Conservation (phyloP, 768 basidiomycete species). For the Rhodotorula babjevae region DNA sequence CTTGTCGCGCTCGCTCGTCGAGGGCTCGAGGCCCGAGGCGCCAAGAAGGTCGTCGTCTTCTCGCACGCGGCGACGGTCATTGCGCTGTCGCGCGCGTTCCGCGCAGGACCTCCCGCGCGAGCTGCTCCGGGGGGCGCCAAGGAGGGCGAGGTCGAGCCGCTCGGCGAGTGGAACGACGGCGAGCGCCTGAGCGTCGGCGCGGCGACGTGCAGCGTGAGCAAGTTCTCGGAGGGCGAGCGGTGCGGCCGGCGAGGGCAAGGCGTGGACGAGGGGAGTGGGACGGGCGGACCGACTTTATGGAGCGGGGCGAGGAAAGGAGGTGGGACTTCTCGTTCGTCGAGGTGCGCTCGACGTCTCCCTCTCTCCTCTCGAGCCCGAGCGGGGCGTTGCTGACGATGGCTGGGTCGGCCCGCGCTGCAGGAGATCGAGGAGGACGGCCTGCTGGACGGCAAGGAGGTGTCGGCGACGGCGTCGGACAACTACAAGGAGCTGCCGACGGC, state of each 20-base stretch:
- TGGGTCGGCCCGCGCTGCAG: neutral
- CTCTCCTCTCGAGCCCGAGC: neutral
- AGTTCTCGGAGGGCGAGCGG: conserved; percentile 6
- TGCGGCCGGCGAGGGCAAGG: neutral
- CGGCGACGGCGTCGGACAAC: conserved; percentile 21
- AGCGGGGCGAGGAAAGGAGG: conserved; percentile 16
- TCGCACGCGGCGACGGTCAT: conserved; percentile 64
- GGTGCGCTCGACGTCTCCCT: conserved; percentile 2
- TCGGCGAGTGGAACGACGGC: conserved; percentile 13
- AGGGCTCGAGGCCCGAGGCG: conserved; percentile 49
- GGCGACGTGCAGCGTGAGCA: conserved; percentile 32
- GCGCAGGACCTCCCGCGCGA: conserved; percentile 50
- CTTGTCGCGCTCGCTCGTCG: conserved; percentile 56
- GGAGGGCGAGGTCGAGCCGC: neutral
- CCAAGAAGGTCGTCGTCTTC: conserved; percentile 16
- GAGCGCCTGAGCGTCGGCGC: conserved; percentile 8
- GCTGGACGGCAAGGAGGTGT: conserved; percentile 14
- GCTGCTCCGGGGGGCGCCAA: neutral
- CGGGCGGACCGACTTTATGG: conserved; percentile 27
- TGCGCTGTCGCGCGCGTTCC: conserved; percentile 60
- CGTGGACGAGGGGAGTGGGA: conserved; percentile 26
- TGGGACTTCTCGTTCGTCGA: neutral
- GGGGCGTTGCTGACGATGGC: too few relatives aligned
- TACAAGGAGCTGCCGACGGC: conserved; percentile 30
- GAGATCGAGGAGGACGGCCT: conserved; percentile 36